These are phyloP conservation scores for Trypanosoma lewisi DNA, from an alignment of 208 protist species.

Conservation along the genomic window DNA sequence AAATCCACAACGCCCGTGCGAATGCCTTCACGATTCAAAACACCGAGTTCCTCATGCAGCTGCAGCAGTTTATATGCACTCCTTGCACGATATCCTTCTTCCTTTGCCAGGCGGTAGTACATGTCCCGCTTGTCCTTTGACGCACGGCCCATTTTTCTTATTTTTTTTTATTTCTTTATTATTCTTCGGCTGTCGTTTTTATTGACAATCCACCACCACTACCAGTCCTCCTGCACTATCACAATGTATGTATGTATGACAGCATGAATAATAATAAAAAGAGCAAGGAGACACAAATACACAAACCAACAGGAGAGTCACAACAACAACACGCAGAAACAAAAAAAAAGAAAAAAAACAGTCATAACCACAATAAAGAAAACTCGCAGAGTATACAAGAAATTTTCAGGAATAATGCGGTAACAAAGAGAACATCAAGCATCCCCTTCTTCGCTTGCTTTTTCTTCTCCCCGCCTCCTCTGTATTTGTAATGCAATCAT, in stretches of 20 bases:
- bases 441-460: neutral
- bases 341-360: neutral
- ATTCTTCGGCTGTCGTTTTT: slow-evolving; percentile 3
- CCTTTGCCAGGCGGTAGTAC: slow-evolving; percentile 99
- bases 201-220: no score
- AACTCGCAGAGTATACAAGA: no score
- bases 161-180: slow-evolving; percentile 12
- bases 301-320: neutral
- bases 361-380: neutral
- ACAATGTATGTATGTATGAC: no score
- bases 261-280: neutral
- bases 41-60: slow-evolving; percentile 97
- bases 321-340: neutral
- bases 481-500: no score
- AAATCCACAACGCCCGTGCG: slow-evolving; percentile 97
- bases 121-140: slow-evolving; percentile 98
- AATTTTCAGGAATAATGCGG: no score
- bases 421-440: neutral
- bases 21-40: slow-evolving; percentile 85
- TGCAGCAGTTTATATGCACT: slow-evolving; percentile 99
- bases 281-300: neutral
- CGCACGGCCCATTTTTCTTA: slow-evolving; percentile 79
- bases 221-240: neutral
- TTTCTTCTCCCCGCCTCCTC: no score
- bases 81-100: slow-evolving; percentile 97